A percentile compares a stretch with the other conserved stretches of the same genome.
phyloP scores from a whole-genome alignment of 495 filamentous ascomycete species.

The Tuber melanosporum region DNA sequence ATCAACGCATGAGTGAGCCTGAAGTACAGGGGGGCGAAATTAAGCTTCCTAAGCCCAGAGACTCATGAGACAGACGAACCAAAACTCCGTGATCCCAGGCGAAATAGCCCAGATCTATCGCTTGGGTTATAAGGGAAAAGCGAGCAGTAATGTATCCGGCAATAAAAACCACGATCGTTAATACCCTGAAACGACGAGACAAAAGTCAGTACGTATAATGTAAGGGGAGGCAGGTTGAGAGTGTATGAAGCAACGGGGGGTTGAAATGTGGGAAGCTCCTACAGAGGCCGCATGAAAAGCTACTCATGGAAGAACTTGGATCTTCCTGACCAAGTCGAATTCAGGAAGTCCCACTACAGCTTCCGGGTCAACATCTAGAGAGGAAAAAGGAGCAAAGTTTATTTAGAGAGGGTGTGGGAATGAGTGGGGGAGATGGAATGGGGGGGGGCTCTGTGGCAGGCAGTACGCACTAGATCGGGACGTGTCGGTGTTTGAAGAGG shows the following conservation, averaged over 20 bases:
- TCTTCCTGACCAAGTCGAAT: constrained; percentile 25
- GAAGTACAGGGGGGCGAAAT: constrained; percentile 13
- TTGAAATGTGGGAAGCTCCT: constrained; percentile 8
- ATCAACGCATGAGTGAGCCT: constrained; percentile 45
- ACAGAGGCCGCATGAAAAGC: constrained; percentile 43
- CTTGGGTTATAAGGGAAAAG: constrained; percentile 92
- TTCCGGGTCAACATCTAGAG: constrained; percentile 30
- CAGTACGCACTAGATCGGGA: constrained; percentile 6
- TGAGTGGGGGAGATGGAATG: constrained; percentile 9
- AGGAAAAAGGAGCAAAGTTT: constrained; percentile 15
- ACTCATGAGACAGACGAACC: constrained; percentile 52
- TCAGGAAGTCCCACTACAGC: constrained; percentile 34
- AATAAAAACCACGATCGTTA: constrained; percentile 63
- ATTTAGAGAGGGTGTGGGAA: constrained; percentile 4
- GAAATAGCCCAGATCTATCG: constrained; percentile 93
- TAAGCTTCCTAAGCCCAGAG: constrained; percentile 13
- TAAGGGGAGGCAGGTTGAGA: background rate
- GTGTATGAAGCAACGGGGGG: background rate
- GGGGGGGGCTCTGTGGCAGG: constrained; percentile 6
- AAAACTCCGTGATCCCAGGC: constrained; percentile 98
- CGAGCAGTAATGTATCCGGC: constrained; percentile 98
- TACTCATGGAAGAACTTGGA: constrained; percentile 41
- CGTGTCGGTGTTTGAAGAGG: constrained; percentile 10
- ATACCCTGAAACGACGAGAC: constrained; percentile 23
- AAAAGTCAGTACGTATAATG: constrained; percentile 2